Evolutionary conservation across 2,329 filamentous ascomycete species (phyloP), one percentile per base, ranked within the genome.

Genomic region (Paracamarosporium sp.): DNA sequence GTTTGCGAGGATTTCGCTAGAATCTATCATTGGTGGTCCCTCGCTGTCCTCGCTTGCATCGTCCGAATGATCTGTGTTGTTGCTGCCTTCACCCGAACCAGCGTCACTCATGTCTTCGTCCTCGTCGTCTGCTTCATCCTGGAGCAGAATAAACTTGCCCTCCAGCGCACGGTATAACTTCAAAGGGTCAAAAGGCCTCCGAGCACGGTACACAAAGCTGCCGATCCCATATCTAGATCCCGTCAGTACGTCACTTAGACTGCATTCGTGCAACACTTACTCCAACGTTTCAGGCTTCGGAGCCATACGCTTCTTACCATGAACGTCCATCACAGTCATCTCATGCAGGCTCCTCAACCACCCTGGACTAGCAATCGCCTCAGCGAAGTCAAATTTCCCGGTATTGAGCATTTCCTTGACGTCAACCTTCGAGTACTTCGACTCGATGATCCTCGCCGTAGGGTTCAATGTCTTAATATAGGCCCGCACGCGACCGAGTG

Each of bases 261-360:
- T 7, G 13, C 17, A 13, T 13, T 48, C 9, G 25, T 8, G 8
- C 15, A 11, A 25, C 30, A 71, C 78, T 64, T 72, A 84, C 80
- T 91, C 89, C 53, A 91, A 81, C 0, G 88, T 91, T 76, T 91
- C 89, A 0, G 89, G 89, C 68, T 86, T 90, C 0, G 88, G 88
- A 0, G 86, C 87, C 48, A 88, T 70, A 2, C 83, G 81, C 25
- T 85, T 85, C 54, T 78, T 79, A 15, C 79, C 80, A 25, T 79
- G 78, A 24, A 86, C 85, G 66, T 87, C 83, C 27, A 85, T 81
- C 4, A 87, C 74, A 0, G 85, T 88, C 86, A 90, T 88, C 59
- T 86, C 87, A 54, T 90, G 87, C 30, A 92, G 74, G 63, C 88
- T 89, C 61, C 87, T 85, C 40, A 92, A 77, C 90, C 89, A 92